These are phyloP conservation scores for Eleusine indica DNA, from an alignment of 176 grass and related monocot genomes.

Conservation along the genomic window DNA sequence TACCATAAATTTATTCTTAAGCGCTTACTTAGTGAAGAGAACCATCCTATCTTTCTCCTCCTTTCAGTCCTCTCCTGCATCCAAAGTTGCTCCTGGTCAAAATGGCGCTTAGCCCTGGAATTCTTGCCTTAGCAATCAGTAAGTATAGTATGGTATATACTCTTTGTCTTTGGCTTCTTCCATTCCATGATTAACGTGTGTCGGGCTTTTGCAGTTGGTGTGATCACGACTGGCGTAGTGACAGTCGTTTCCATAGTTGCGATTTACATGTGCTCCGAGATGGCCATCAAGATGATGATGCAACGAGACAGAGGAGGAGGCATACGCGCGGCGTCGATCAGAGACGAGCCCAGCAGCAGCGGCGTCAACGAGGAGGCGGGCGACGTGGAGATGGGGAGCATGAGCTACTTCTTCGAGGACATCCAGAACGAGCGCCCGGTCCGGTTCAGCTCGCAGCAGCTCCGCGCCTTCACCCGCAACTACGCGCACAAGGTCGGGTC, in stretches of 20 bases:
- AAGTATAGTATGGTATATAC: neutral
- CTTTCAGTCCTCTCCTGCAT: neutral
- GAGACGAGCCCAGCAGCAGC: neutral
- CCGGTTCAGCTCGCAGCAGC: conserved; percentile 45
- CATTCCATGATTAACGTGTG: too few species aligned
- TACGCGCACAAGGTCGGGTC: conserved; percentile 43
- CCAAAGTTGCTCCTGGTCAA: neutral
- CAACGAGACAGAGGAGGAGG: neutral
- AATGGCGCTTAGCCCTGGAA: neutral
- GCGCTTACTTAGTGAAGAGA: neutral
- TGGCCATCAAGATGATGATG: neutral
- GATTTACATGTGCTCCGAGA: conserved; percentile 23
- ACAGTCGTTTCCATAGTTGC: neutral
- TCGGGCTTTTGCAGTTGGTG: conserved; percentile 24
- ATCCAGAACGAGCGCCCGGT: conserved; percentile 48
- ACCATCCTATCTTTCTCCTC: neutral
- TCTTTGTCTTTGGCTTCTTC: too few species aligned
- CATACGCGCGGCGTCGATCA: neutral
- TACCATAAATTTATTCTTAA: neutral
- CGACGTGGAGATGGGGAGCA: conserved; percentile 29
- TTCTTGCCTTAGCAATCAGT: conserved; percentile 30
- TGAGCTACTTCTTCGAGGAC: conserved; percentile 41
- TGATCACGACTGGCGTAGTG: conserved; percentile 29
- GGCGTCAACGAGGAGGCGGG: neutral
- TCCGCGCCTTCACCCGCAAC: conserved; percentile 48